Evolutionary conservation across 2,329 filamentous ascomycete species (phyloP).

Genomic region (Xylaria sp.): DNA sequence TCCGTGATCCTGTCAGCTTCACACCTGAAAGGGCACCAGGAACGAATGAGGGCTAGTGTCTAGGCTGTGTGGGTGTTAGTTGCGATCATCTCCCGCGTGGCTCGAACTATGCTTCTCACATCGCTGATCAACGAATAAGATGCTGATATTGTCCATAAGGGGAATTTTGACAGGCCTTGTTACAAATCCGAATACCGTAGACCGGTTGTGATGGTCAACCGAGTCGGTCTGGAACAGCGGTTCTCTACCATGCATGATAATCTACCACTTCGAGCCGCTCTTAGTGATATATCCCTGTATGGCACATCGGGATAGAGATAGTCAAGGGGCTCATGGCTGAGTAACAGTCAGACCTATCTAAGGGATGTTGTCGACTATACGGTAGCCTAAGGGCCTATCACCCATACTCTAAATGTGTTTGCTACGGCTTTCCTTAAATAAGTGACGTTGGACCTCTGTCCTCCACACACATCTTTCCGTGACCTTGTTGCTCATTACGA

Average conservation of each 20-base stretch:
- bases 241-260: conserved; percentile 31
- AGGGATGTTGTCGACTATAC: conserved; percentile 14
- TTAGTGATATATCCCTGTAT: conserved; percentile 33
- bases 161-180: conserved; percentile 18
- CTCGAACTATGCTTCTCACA: conserved; percentile 29
- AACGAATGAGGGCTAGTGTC: conserved; percentile 30
- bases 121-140: conserved; percentile 33
- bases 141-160: conserved; percentile 28
- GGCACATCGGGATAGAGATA: conserved; percentile 10
- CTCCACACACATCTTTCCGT: conserved; percentile 17
- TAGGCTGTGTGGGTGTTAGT: conserved; percentile 30
- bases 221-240: conserved; percentile 29
- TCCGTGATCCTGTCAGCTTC: conserved; percentile 35
- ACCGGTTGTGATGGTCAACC: conserved; percentile 32
- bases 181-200: conserved; percentile 25
- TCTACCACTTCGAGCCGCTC: conserved; percentile 16
- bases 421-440: conserved; percentile 33
- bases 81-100: conserved; percentile 34
- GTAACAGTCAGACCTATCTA: conserved; percentile 11
- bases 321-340: conserved; percentile 27
- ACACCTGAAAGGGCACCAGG: conserved; percentile 31
- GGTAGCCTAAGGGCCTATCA: conserved; percentile 14
- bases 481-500: conserved; percentile 8
- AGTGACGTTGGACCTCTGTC: conserved; percentile 10
- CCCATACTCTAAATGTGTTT: conserved; percentile 12